Evolutionary conservation across 1,139 yeast species (phyloP).

Genomic region (Yamadazyma sp.): DNA sequence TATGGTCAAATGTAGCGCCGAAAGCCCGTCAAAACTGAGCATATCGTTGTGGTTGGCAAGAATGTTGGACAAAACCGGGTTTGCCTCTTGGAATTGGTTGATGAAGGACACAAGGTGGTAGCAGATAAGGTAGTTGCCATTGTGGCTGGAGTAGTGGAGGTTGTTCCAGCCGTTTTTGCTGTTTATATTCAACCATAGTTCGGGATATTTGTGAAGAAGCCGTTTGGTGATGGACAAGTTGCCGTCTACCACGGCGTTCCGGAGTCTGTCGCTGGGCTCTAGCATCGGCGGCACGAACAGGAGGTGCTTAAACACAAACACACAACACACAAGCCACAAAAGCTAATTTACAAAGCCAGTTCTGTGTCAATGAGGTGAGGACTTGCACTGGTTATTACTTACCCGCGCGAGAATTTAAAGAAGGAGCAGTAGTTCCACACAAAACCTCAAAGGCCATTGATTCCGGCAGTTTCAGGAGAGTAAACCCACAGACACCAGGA

Average conservation of each 20-base stretch:
- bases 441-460: too few species aligned
- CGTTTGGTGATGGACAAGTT: constrained; percentile 73
- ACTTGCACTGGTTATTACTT: too few species aligned
- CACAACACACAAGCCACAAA: too few species aligned
- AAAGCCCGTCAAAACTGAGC: constrained; percentile 62
- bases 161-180: constrained; percentile 83
- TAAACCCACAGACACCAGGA: too few species aligned
- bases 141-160: constrained; percentile 80
- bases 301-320: too few species aligned
- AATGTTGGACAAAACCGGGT: constrained; percentile 19
- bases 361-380: too few species aligned
- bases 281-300: too few species aligned
- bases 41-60: constrained; percentile 27
- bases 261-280: constrained; percentile 68
- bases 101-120: constrained; percentile 50
- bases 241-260: constrained; percentile 73
- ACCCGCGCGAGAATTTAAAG: too few species aligned
- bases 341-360: too few species aligned
- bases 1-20: constrained; percentile 78
- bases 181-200: constrained; percentile 72
- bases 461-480: too few species aligned
- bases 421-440: too few species aligned
- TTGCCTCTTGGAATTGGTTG: constrained; percentile 18
- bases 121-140: constrained; percentile 80
- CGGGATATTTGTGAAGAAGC: constrained; percentile 71